phyloP scores from a whole-genome alignment of 345 rosid genomes.

The Citrus cavaleriei region DNA sequence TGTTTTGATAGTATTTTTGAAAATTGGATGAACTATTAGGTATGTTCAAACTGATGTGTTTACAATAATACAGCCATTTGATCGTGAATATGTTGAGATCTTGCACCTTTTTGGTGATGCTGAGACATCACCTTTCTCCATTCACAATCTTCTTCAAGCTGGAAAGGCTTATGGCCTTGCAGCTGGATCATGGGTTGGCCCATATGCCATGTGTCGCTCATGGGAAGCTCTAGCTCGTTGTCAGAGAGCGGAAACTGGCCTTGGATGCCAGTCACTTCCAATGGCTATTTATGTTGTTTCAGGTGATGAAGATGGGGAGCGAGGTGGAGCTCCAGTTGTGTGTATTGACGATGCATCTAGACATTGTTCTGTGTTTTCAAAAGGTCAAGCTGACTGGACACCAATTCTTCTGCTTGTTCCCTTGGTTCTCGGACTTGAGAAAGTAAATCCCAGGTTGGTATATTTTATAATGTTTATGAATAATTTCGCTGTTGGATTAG shows the following conservation, averaged over 20 bases:
- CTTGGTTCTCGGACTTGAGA: conserved; percentile 91
- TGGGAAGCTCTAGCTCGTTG: conserved; percentile 70
- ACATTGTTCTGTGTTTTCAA: conserved; percentile 66
- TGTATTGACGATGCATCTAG: conserved; percentile 75
- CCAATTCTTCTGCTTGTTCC: conserved; percentile 90
- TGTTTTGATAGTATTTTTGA: neutral
- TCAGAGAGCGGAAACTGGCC: conserved; percentile 41
- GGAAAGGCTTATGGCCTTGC: conserved; percentile 86
- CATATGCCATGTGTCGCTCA: conserved; percentile 87
- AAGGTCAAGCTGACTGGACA: conserved; percentile 60
- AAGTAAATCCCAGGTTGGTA: conserved; percentile 79
- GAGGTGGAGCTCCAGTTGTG: conserved; percentile 95
- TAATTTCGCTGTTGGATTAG: neutral
- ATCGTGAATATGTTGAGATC: conserved; percentile 59
- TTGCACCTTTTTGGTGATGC: conserved; percentile 85
- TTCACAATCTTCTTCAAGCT: conserved; percentile 79
- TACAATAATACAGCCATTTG: conserved; percentile 54
- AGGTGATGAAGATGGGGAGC: conserved; percentile 89
- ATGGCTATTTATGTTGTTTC: conserved; percentile 91
- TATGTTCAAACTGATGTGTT: conserved; percentile 17
- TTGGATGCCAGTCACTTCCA: conserved; percentile 43
- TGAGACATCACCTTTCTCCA: conserved; percentile 59
- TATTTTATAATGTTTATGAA: neutral
- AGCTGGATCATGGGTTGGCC: conserved; percentile 99
- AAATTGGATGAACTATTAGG: neutral